Percentiles rank a stretch among this genome's conserved stretches.
Evolutionary conservation across 345 rosid species (phyloP).

Genomic region (Citrus trifoliata): DNA sequence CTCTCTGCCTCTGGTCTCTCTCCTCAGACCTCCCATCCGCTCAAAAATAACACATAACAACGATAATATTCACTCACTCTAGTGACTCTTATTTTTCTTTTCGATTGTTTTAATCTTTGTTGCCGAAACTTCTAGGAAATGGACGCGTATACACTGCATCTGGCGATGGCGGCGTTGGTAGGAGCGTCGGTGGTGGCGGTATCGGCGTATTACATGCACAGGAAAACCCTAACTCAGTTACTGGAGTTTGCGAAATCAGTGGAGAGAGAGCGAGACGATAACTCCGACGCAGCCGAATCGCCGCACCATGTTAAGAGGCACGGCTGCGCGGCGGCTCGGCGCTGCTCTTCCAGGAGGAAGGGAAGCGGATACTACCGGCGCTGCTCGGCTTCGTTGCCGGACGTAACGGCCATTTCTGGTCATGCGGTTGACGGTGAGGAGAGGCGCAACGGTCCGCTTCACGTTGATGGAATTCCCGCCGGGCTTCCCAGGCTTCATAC

Average conservation of each 20-base stretch:
- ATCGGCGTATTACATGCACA: conserved; percentile 88
- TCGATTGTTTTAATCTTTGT: too few species aligned
- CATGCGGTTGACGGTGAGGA: conserved; percentile 52
- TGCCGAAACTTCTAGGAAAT: conserved; percentile 24
- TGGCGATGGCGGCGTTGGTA: conserved; percentile 95
- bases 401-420: conserved; percentile 56
- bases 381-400: conserved; percentile 73
- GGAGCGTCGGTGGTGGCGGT: conserved; percentile 96
- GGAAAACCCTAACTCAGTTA: conserved; percentile 84
- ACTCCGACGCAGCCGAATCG: conserved; percentile 50
- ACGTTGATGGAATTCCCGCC: conserved; percentile 70
- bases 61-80: background rate
- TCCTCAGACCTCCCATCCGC: background rate
- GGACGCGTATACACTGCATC: conserved; percentile 77
- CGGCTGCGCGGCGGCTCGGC: conserved; percentile 31
- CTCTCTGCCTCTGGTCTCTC: background rate
- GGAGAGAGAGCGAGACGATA: conserved; percentile 55
- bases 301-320: conserved; percentile 38
- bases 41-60: background rate
- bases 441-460: conserved; percentile 60
- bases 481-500: conserved; percentile 85
- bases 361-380: conserved; percentile 58
- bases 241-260: conserved; percentile 86
- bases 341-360: conserved; percentile 40
- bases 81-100: background rate